These are phyloP conservation scores for Penicillium bialowiezense DNA, from an alignment of 495 filamentous ascomycete genomes.

Conservation along the genomic window DNA sequence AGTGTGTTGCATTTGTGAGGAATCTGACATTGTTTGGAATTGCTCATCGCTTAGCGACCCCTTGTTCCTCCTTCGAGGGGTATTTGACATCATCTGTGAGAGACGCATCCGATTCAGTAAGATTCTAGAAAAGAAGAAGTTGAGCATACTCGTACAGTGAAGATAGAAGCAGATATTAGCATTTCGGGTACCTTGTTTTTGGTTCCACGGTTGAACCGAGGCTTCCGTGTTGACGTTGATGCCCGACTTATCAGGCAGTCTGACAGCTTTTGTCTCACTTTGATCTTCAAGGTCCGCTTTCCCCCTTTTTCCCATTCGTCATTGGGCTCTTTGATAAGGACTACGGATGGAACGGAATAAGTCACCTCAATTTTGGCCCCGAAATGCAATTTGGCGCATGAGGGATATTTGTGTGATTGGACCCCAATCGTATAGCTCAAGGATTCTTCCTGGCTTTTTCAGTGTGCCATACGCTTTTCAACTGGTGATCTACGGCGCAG, in stretches of 20 bases:
- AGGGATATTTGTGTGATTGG: background rate
- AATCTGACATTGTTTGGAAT: slow-evolving; percentile 2
- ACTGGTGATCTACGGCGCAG: too few relatives aligned
- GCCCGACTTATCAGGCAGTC: background rate
- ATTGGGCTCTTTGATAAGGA: too few relatives aligned
- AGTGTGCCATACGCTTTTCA: too few relatives aligned
- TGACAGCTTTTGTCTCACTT: too few relatives aligned
- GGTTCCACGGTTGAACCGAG: slow-evolving; percentile 2
- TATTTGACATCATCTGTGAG: background rate
- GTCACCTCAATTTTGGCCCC: background rate
- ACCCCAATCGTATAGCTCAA: too few relatives aligned
- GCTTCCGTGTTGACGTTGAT: too few relatives aligned
- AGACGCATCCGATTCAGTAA: background rate
- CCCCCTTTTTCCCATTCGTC: background rate
- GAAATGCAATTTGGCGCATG: background rate
- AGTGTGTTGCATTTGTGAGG: slow-evolving; percentile 4
- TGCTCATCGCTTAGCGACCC: slow-evolving; percentile 1
- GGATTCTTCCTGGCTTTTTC: too few relatives aligned
- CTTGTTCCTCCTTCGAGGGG: slow-evolving; percentile 6
- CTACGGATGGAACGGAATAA: too few relatives aligned
- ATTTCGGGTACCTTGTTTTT: background rate
- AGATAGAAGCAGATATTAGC: background rate
- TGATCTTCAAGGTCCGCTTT: background rate
- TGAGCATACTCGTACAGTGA: background rate
- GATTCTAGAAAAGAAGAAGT: too few relatives aligned